phyloP scores from a whole-genome alignment of 805 yeast genomes.

The Candida ponderosae region DNA sequence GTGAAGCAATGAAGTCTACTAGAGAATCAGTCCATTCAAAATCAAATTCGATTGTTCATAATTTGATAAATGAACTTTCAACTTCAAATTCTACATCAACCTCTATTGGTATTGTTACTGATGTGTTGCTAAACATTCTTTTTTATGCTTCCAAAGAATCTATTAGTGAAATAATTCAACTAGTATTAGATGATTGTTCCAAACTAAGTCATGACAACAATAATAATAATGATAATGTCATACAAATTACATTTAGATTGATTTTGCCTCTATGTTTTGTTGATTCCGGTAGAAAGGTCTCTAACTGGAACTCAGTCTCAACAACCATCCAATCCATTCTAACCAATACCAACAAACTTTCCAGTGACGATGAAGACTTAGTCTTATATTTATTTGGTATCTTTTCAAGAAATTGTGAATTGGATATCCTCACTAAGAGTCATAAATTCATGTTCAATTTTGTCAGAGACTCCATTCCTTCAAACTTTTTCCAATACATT shows the following conservation, averaged over 20 bases:
- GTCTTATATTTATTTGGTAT: conserved; percentile 39
- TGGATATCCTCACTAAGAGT: conserved; percentile 36
- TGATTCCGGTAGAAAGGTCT: conserved; percentile 61
- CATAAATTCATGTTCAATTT: conserved; percentile 37
- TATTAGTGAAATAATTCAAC: conserved; percentile 35
- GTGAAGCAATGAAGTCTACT: conserved; percentile 71
- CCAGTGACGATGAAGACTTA: conserved; percentile 6
- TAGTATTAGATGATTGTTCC: conserved; percentile 19
- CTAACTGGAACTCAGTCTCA: conserved; percentile 35
- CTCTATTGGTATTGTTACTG: conserved; percentile 44
- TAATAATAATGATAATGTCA: conserved; percentile 6
- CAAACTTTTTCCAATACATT: conserved; percentile 34
- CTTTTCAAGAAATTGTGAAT: conserved; percentile 48
- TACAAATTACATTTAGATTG: conserved; percentile 20
- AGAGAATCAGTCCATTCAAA: conserved; percentile 71
- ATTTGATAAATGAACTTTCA: conserved; percentile 27
- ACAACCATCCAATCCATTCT: conserved; percentile 8
- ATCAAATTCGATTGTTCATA: conserved; percentile 40
- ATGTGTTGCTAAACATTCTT: conserved; percentile 45
- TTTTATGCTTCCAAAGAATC: conserved; percentile 44
- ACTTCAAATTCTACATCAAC: conserved; percentile 11
- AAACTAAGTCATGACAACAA: conserved; percentile 8
- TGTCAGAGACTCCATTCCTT: conserved; percentile 9
- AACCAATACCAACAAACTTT: conserved; percentile 1
- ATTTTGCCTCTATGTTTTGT: conserved; percentile 48